Conservation (phyloP, 306 rosid genomes). For the Cicer chorassanicum region DNA sequence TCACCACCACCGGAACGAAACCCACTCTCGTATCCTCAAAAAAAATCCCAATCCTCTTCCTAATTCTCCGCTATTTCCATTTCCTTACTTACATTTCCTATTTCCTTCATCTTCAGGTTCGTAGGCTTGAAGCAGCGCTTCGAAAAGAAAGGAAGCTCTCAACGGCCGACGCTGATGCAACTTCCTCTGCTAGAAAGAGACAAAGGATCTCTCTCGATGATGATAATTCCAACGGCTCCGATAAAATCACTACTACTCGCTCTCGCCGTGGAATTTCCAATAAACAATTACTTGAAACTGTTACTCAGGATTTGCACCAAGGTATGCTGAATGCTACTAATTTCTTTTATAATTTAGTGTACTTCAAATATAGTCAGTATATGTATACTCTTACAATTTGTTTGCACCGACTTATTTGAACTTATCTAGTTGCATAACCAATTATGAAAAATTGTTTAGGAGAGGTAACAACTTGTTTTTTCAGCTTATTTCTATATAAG, state of each 20-base stretch:
- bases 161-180: slow-evolving; percentile 14
- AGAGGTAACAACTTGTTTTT: no score
- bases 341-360: background rate
- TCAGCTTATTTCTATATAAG: no score
- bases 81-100: background rate
- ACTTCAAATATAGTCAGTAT: background rate
- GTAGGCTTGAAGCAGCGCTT: slow-evolving; percentile 65
- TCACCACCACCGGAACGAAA: slow-evolving; percentile 67
- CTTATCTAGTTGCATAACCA: no score
- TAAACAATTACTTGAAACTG: background rate
- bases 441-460: no score
- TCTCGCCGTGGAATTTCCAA: slow-evolving; percentile 15
- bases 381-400: background rate
- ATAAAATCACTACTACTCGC: slow-evolving; percentile 47
- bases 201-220: slow-evolving; percentile 49
- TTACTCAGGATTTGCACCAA: background rate
- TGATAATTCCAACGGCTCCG: slow-evolving; percentile 31
- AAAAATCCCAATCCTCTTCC: background rate
- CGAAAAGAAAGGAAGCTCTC: slow-evolving; percentile 49
- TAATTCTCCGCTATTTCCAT: background rate
- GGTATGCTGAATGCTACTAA: slow-evolving; percentile 40
- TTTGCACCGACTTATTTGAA: no score
- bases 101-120: slow-evolving; percentile 52
- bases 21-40: slow-evolving; percentile 62
- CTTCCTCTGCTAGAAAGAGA: slow-evolving; percentile 53